Evolutionary conservation across 2,329 filamentous ascomycete species (phyloP).

Genomic region (Claviceps spartinae): DNA sequence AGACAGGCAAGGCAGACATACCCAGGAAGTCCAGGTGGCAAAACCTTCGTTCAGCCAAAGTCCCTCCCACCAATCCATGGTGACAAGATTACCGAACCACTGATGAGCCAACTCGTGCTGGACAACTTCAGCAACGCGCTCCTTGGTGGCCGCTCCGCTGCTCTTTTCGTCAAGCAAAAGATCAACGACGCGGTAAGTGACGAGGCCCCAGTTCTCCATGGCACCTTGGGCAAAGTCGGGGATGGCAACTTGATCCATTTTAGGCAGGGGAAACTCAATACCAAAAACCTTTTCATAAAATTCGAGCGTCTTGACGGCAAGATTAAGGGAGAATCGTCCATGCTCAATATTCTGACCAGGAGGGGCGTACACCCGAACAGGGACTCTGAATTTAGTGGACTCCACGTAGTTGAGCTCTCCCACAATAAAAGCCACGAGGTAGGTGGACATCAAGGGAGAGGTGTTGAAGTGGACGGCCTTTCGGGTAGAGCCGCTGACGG

Average conservation of each 20-base stretch:
- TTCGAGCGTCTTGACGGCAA: constrained; percentile 76
- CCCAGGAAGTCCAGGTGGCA: constrained; percentile 36
- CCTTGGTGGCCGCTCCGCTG: constrained; percentile 77
- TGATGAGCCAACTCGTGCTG: constrained; percentile 96
- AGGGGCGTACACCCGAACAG: constrained; percentile 87
- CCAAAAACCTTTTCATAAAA: constrained; percentile 80
- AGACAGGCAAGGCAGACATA: not conserved
- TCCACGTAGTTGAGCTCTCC: constrained; percentile 91
- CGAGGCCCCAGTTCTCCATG: constrained; percentile 97
- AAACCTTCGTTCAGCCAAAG: constrained; percentile 94
- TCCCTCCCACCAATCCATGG: constrained; percentile 98
- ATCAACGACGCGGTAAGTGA: constrained; percentile 80
- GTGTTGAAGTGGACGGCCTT: constrained; percentile 84
- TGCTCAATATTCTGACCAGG: constrained; percentile 82
- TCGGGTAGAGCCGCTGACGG: constrained; percentile 33
- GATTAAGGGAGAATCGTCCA: constrained; percentile 77
- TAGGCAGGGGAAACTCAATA: constrained; percentile 46
- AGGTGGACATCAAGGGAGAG: constrained; percentile 90
- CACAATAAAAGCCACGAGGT: constrained; percentile 85
- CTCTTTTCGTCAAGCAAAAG: constrained; percentile 83
- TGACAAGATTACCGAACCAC: constrained; percentile 96
- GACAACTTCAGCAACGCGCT: constrained; percentile 87
- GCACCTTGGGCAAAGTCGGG: constrained; percentile 91
- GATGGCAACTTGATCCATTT: constrained; percentile 63
- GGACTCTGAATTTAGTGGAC: constrained; percentile 80